A percentile compares a stretch with the other conserved stretches of the same genome.
Evolutionary conservation across 2,329 filamentous ascomycete species (phyloP).

Genomic region (Penicillium thymicola): DNA sequence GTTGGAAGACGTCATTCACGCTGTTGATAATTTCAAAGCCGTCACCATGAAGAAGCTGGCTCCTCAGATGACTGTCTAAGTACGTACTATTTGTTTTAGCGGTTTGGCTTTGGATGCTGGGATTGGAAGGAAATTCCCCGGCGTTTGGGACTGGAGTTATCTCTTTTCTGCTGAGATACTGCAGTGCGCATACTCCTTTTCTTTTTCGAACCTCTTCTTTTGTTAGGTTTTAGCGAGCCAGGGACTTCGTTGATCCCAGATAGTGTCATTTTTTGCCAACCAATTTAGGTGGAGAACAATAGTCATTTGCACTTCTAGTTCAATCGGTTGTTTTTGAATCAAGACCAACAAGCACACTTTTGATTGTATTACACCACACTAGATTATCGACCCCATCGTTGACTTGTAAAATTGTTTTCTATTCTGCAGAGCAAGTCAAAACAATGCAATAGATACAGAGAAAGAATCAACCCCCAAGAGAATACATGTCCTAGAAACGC

Average conservation of each 20-base stretch:
- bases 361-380: neutral
- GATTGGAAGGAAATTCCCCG: constrained; percentile 9
- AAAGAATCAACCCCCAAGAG: neutral
- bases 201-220: neutral
- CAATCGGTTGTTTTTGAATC: neutral
- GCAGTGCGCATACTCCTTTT: neutral
- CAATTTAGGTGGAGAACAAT: neutral
- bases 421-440: neutral
- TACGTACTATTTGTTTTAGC: constrained; percentile 15
- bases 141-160: constrained; percentile 15
- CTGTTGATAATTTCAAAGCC: constrained; percentile 43
- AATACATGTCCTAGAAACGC: constrained; percentile 20
- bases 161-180: constrained; percentile 3
- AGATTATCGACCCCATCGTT: neutral
- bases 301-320: neutral
- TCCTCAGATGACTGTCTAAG: constrained; percentile 36
- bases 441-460: constrained; percentile 1
- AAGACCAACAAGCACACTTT: neutral
- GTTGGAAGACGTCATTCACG: constrained; percentile 39
- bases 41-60: constrained; percentile 43
- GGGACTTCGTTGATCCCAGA: neutral
- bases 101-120: constrained; percentile 9
- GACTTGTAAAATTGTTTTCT: neutral
- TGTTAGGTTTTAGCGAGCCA: neutral
- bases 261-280: neutral